Percentiles rank a stretch among this genome's conserved stretches.
These are phyloP conservation scores for Mitosporidium daphniae DNA, from an alignment of 371 early-diverging fungal genomes.

Conservation along the genomic window DNA sequence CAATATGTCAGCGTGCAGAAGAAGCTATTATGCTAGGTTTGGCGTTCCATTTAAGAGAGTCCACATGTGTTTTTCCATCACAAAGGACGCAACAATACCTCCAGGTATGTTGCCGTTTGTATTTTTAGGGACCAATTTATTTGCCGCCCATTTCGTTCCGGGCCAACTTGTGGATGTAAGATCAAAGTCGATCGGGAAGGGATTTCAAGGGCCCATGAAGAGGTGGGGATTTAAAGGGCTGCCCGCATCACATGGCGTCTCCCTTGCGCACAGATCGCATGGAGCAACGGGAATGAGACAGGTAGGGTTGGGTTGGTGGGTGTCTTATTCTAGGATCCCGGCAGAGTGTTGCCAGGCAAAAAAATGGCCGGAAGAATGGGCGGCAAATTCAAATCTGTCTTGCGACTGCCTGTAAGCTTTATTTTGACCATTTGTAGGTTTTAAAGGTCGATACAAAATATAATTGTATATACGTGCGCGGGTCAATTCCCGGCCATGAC, in stretches of 20 bases:
- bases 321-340: conserved; percentile 17
- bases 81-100: too few species aligned
- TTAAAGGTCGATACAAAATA: conserved; percentile 45
- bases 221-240: conserved; percentile 63
- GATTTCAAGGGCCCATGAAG: conserved; percentile 86
- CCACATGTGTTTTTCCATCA: too few species aligned
- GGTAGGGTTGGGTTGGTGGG: conserved; percentile 7
- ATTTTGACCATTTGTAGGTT: conserved; percentile 7
- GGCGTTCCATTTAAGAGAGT: too few species aligned
- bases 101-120: too few species aligned
- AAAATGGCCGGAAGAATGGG: conserved; percentile 91
- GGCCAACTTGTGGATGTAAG: conserved; percentile 70
- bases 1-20: too few species aligned
- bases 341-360: conserved; percentile 65
- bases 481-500: conserved; percentile 50
- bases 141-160: conserved; percentile 47
- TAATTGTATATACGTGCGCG: conserved; percentile 54
- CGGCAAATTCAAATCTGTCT: conserved; percentile 31
- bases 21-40: too few species aligned
- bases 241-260: conserved; percentile 65
- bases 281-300: conserved; percentile 77
- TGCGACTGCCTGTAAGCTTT: conserved; percentile 21
- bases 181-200: conserved; percentile 53
- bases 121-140: conserved; percentile 17
- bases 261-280: conserved; percentile 42